Evolutionary conservation across 2,329 filamentous ascomycete genomes (phyloP), one percentile per base, ranked within the genome.

Genomic region (Plectosphaerella sp.): DNA sequence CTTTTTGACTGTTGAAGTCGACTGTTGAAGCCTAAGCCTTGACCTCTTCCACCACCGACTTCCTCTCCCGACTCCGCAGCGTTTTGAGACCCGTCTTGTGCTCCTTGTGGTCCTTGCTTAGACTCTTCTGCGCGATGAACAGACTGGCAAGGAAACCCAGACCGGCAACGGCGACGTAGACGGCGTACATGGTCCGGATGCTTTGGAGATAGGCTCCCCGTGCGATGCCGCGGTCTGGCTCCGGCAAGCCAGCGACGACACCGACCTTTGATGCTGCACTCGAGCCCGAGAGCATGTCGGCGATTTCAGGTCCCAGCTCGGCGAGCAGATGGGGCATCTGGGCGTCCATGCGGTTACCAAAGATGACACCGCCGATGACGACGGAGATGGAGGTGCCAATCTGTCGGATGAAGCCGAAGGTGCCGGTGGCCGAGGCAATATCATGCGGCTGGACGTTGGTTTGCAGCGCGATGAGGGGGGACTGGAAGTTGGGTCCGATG

Each of bases 381-480:
- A 85, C 73, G 10, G 79, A 79, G 22, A 84, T 73, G 42, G 79
- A 73, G 0, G 79, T 79, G 4, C 78, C 75, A 36, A 86, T 68
- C 59, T 82, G 79, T 24, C 83, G 76, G 41, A 82, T 65, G 61
- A 87, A 87, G 11, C 73, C 71, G 61, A 84, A 84, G 3, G 82
- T 83, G 0, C 81, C 77, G 1, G 83, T 86, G 14, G 82, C 84
- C 2, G 80, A 78, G 2, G 83, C 83, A 49, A 86, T 80, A 52
- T 88, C 84, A 11, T 73, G 67, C 7, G 76, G 77, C 15, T 75
- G 71, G 39, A 88, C 80, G 12, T 77, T 78, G 3, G 80, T 77
- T 59, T 90, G 87, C 5, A 89, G 74, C 0, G 82, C 80, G 37
- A 87, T 78, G 22, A 87, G 70, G 0, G 83, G 83, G 0, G 79